Evolutionary conservation across 2,329 filamentous ascomycete genomes (phyloP).

Genomic region (Didymella sp.): DNA sequence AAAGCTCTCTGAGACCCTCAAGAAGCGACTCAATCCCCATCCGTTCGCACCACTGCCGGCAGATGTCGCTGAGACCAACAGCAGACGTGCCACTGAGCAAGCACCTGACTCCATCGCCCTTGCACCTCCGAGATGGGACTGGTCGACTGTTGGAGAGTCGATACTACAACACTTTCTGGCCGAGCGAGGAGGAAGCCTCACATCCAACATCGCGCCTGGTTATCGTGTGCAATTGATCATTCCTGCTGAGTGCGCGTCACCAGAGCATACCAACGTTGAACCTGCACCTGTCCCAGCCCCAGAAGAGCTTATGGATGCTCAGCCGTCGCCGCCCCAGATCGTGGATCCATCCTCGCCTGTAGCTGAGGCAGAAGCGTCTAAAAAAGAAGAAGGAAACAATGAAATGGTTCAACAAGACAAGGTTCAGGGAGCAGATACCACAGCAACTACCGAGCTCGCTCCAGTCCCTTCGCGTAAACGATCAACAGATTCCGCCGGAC

Average conservation of each 20-base stretch:
- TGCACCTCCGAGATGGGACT: conserved; percentile 51
- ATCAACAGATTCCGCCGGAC: conserved; percentile 65
- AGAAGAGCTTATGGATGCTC: conserved; percentile 5
- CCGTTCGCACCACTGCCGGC: conserved; percentile 49
- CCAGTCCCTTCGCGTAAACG: conserved; percentile 61
- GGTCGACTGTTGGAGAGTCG: conserved; percentile 58
- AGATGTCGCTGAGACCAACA: conserved; percentile 38
- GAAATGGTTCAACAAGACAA: conserved; percentile 24
- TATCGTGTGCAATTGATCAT: conserved; percentile 53
- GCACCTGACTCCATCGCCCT: conserved; percentile 49
- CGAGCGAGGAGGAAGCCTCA: conserved; percentile 49
- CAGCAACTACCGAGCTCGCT: conserved; percentile 42
- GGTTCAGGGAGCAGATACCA: conserved; percentile 24
- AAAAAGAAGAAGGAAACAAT: background rate
- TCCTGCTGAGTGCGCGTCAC: conserved; percentile 39
- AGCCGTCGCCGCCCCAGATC: conserved; percentile 8
- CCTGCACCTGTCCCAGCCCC: conserved; percentile 3
- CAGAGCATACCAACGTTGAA: conserved; percentile 17
- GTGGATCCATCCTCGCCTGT: conserved; percentile 4
- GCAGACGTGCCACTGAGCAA: conserved; percentile 22
- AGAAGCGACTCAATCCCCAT: conserved; percentile 62
- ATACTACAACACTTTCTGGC: conserved; percentile 55
- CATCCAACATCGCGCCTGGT: conserved; percentile 43
- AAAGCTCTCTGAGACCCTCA: conserved; percentile 60
- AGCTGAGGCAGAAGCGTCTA: background rate